A percentile compares a stretch with the other conserved stretches of the same genome.
phyloP scores from a whole-genome alignment of 495 filamentous ascomycete genomes.

The Trichodelitschia bisporula region DNA sequence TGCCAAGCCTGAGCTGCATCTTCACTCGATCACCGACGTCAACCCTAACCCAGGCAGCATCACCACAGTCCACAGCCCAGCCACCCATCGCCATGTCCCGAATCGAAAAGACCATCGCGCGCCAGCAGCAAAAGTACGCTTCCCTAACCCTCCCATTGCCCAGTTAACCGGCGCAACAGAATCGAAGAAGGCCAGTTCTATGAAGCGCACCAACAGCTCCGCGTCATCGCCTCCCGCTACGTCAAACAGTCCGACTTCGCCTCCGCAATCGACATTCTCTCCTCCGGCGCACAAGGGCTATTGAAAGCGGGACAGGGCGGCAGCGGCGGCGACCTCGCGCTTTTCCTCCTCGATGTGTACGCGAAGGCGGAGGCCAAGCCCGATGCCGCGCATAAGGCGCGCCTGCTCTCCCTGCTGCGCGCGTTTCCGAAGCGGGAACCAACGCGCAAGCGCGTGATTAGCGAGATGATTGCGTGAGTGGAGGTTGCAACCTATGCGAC shows the following conservation, averaged over 20 bases:
- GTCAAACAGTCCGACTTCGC: constrained; percentile 60
- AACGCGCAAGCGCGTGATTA: constrained; percentile 71
- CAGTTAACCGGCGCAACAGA: constrained; percentile 19
- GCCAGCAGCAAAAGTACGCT: constrained; percentile 41
- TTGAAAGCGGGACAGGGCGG: constrained; percentile 75
- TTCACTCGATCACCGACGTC: too few species aligned
- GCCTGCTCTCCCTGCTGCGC: constrained; percentile 38
- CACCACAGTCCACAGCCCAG: too few species aligned
- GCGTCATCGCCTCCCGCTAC: constrained; percentile 80
- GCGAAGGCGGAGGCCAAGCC: constrained; percentile 56
- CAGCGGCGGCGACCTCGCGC: constrained; percentile 72
- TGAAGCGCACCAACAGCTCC: constrained; percentile 92
- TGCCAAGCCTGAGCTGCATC: too few species aligned
- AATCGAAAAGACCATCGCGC: constrained; percentile 49
- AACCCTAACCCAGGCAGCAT: too few species aligned
- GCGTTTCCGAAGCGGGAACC: constrained; percentile 67
- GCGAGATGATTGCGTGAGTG: constrained; percentile 55
- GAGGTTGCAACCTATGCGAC: not conserved
- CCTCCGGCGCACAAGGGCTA: constrained; percentile 58
- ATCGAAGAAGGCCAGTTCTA: constrained; percentile 86
- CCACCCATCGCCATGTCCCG: constrained; percentile 24
- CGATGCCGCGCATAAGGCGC: constrained; percentile 36
- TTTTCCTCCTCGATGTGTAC: constrained; percentile 71
- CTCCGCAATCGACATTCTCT: constrained; percentile 68
- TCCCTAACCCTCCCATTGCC: constrained; percentile 3